Base-by-base conservation (phyloP, 768 basidiomycete species). In the Russula compacta region DNA sequence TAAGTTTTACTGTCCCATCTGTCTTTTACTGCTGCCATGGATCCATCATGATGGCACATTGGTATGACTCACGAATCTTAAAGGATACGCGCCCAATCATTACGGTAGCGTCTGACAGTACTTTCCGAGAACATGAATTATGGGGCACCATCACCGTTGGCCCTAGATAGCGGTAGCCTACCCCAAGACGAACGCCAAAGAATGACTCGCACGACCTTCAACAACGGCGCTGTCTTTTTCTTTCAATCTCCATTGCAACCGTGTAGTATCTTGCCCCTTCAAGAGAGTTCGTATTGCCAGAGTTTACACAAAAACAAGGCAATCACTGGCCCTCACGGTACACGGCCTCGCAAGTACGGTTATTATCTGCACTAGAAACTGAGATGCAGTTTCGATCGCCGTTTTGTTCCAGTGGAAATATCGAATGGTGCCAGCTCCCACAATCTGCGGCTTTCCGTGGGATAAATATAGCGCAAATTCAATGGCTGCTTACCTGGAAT, bases 391-490 rank as follows among this genome's bases (percentile, higher is more conserved):
- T 38, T 49, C 32, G 36, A 53, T 12, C 32, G 29, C 40, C 56
- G 56, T n/a, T 19, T 33, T 48, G n/a, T 49, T 39, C 61, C 61
- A 17, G 56, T 58, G n/a, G 17, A 29, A 32, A 63, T 14, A 21
- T 58, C 61, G 39, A 58, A 63, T 43, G 61, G 61, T 6, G 61
- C 61, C 17, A 63, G 47, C 39, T 63, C 61, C 61, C 61, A 63
- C 4, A 21, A 58, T 19, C 61, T 63, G 15, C 33, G 17, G 17
- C 12, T 42, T 33, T 29, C 6, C 21, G 6, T 53, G 19, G 21
- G 52, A 29, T 7, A 19, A 19, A 47, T 46, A 32, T 48, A 40
- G 21, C 33, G 4, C 33, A n/a, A 33, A 32, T 24, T 35, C 3
- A 44, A 43, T 11, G 33, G 33, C 6, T 19, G 39, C 61, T 63